A percentile compares a stretch with the other conserved stretches of the same genome.
Evolutionary conservation across 1,284 basidiomycete species (phyloP).

Genomic region (Ganoderma lucidum): DNA sequence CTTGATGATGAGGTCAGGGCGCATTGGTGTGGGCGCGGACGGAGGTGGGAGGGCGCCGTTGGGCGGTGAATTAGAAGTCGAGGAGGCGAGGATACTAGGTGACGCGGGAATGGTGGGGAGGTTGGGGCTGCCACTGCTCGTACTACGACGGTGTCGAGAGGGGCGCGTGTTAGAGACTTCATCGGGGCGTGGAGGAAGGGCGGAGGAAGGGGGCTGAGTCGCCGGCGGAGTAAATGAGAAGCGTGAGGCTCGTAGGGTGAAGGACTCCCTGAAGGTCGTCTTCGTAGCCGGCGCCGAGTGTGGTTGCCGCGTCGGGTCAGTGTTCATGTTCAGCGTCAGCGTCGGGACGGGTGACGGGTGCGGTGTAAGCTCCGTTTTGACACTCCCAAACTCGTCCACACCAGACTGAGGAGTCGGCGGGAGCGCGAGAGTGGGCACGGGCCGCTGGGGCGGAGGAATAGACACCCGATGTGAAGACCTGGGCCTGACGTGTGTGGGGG

Average conservation of each 20-base stretch:
- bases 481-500: conserved; percentile 31
- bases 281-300: conserved; percentile 43
- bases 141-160: conserved; percentile 45
- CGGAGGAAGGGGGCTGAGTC: conserved; percentile 62
- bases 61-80: conserved; percentile 56
- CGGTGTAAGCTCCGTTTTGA: conserved; percentile 25
- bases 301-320: conserved; percentile 31
- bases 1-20: conserved; percentile 51
- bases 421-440: conserved; percentile 71
- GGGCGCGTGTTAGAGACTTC: conserved; percentile 44
- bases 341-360: conserved; percentile 39
- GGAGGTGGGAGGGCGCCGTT: conserved; percentile 48
- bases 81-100: conserved; percentile 47
- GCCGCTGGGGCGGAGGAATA: conserved; percentile 72
- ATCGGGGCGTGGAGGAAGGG: conserved; percentile 67
- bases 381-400: conserved; percentile 29
- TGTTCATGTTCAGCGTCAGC: conserved; percentile 28
- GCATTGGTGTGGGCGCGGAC: conserved; percentile 41
- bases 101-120: conserved; percentile 55
- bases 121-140: conserved; percentile 46
- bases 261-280: conserved; percentile 59
- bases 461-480: conserved; percentile 58
- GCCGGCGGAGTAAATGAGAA: conserved; percentile 66
- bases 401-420: conserved; percentile 63
- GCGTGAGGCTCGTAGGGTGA: conserved; percentile 60